Evolutionary conservation across 169 alveolate genomes (phyloP).

Genomic region (Eimeria maxima): DNA sequence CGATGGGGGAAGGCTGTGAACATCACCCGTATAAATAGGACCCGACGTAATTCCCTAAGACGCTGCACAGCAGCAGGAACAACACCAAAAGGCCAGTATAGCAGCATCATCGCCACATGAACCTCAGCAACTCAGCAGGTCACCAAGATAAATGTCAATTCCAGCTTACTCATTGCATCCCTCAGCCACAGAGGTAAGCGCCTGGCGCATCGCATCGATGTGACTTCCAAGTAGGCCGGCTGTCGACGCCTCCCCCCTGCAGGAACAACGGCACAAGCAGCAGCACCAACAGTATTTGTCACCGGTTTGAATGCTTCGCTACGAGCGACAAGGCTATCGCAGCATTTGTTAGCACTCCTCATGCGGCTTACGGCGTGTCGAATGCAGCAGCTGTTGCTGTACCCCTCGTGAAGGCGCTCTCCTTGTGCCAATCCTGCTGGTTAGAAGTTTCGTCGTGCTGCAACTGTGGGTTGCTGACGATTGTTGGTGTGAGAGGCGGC

Average conservation of each 20-base stretch:
- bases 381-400: background rate
- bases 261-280: background rate
- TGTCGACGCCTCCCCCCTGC: conserved; percentile 37
- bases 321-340: background rate
- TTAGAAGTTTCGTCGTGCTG: background rate
- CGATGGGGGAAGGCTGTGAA: conserved; percentile 66
- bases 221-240: conserved; percentile 60
- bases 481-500: conserved; percentile 44
- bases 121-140: background rate
- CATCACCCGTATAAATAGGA: conserved; percentile 67
- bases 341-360: background rate
- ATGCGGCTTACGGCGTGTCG: background rate
- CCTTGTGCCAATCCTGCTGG: conserved; percentile 3
- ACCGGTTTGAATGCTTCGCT: background rate
- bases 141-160: background rate
- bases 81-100: background rate
- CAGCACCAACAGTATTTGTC: background rate
- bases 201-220: conserved; percentile 72
- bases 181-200: conserved; percentile 53
- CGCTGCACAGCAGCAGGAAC: conserved; percentile 70
- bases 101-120: background rate
- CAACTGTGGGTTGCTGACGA: conserved; percentile 42
- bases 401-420: conserved; percentile 13
- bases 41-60: conserved; percentile 65
- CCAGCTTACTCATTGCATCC: conserved; percentile 61